phyloP scores from a whole-genome alignment of 148 eudicot species.

The Polygonum aviculare region DNA sequence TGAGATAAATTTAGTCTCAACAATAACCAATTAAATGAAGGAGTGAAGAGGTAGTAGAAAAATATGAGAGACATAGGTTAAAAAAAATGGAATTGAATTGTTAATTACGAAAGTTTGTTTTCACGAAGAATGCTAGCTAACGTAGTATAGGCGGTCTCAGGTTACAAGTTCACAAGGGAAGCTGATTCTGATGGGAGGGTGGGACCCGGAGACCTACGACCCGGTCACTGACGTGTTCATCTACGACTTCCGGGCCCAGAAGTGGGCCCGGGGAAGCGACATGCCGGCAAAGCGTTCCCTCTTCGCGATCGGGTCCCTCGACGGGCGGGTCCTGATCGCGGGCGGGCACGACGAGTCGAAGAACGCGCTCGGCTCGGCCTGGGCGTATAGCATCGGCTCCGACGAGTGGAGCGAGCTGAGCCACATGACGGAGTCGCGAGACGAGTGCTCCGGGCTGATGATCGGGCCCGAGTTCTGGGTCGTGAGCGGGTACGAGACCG shows the following conservation, averaged over 20 bases:
- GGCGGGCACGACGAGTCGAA: conserved; percentile 76
- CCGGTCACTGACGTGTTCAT: conserved; percentile 45
- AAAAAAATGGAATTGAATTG: too few species aligned
- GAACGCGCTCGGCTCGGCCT: conserved; percentile 46
- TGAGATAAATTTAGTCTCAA: too few species aligned
- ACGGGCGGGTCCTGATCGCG: conserved; percentile 38
- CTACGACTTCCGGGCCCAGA: conserved; percentile 46
- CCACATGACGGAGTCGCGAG: conserved; percentile 57
- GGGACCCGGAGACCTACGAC: conserved; percentile 55
- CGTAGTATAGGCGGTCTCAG: neutral
- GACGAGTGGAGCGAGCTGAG: conserved; percentile 60
- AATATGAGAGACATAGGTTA: too few species aligned
- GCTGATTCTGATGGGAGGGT: conserved; percentile 60
- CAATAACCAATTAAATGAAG: too few species aligned
- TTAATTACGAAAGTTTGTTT: too few species aligned
- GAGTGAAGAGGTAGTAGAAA: too few species aligned
- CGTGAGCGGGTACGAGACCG: conserved; percentile 69
- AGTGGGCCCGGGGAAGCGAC: conserved; percentile 40
- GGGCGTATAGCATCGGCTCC: conserved; percentile 29
- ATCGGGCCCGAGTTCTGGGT: conserved; percentile 76
- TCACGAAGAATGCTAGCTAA: too few species aligned
- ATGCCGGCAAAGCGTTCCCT: conserved; percentile 56
- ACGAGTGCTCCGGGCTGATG: conserved; percentile 59
- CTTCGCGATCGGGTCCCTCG: conserved; percentile 38
- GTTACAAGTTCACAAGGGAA: conserved; percentile 49